Conservation (phyloP, 2,329 filamentous ascomycete species). For the Hypoxylon sp. region DNA sequence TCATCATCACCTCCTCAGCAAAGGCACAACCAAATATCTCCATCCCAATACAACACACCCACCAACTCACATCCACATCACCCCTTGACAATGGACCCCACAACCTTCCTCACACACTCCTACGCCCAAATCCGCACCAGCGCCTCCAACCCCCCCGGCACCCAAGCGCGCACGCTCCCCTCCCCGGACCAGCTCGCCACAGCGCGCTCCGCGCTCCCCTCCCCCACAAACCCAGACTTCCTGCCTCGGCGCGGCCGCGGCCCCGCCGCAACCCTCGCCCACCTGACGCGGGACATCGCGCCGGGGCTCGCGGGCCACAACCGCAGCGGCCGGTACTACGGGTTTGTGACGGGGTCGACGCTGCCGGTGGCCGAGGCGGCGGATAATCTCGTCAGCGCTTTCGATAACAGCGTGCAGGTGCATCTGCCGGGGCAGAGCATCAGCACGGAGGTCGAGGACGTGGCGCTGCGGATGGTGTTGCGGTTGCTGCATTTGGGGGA, state of each 20-base stretch:
- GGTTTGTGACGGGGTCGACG: slow-evolving; percentile 87
- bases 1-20: background rate
- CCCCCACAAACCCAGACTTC: slow-evolving; percentile 45
- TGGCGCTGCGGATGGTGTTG: slow-evolving; percentile 77
- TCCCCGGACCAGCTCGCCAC: slow-evolving; percentile 52
- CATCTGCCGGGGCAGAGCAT: slow-evolving; percentile 84
- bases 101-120: slow-evolving; percentile 36
- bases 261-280: slow-evolving; percentile 55
- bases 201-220: slow-evolving; percentile 60
- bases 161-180: slow-evolving; percentile 59
- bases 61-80: background rate
- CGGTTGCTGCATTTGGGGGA: slow-evolving; percentile 74
- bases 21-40: background rate
- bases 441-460: slow-evolving; percentile 81
- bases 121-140: slow-evolving; percentile 48
- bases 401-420: slow-evolving; percentile 88
- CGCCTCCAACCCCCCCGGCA: slow-evolving; percentile 33
- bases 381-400: slow-evolving; percentile 84
- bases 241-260: slow-evolving; percentile 55
- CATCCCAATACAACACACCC: background rate
- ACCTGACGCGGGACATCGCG: slow-evolving; percentile 64
- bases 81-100: slow-evolving; percentile 27
- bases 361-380: slow-evolving; percentile 85
- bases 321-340: slow-evolving; percentile 80
- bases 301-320: slow-evolving; percentile 77